Evolutionary conservation across 129 eudicot genomes (phyloP).

Genomic region (Smallanthus sonchifolius): DNA sequence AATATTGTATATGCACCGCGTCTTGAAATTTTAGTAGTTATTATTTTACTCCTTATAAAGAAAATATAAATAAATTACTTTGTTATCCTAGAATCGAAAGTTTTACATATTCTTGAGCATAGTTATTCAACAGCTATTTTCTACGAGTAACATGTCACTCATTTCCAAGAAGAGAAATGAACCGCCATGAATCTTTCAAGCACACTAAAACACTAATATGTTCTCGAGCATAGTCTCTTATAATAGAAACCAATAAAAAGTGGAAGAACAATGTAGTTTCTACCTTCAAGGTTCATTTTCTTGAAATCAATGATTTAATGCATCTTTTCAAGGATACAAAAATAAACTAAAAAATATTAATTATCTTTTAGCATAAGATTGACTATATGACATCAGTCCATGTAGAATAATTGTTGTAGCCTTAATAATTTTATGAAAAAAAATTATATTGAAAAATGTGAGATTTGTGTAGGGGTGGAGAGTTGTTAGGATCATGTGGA

Average conservation of each 20-base stretch:
- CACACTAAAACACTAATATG: neutral
- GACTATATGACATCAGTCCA: slow-evolving; percentile 1
- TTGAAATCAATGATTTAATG: slow-evolving; percentile 1
- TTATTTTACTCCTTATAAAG: neutral
- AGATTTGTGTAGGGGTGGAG: slow-evolving; percentile 40
- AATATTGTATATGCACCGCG: neutral
- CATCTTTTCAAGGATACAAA: neutral
- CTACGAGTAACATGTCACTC: neutral
- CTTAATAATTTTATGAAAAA: neutral
- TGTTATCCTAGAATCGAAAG: neutral
- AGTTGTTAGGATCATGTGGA: slow-evolving; percentile 44
- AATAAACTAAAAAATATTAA: neutral
- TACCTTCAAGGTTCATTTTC: neutral
- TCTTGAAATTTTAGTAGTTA: neutral
- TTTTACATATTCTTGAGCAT: neutral
- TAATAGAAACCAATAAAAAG: neutral
- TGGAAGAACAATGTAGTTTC: neutral
- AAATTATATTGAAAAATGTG: slow-evolving; percentile 2
- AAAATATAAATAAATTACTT: neutral
- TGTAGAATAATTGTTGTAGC: slow-evolving; percentile 1
- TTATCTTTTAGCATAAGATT: neutral
- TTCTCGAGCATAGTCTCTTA: neutral
- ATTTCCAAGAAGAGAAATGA: neutral
- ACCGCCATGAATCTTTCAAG: neutral
- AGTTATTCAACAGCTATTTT: neutral